phyloP scores from a whole-genome alignment of 2,329 filamentous ascomycete genomes.

The Pyricularia sp. region DNA sequence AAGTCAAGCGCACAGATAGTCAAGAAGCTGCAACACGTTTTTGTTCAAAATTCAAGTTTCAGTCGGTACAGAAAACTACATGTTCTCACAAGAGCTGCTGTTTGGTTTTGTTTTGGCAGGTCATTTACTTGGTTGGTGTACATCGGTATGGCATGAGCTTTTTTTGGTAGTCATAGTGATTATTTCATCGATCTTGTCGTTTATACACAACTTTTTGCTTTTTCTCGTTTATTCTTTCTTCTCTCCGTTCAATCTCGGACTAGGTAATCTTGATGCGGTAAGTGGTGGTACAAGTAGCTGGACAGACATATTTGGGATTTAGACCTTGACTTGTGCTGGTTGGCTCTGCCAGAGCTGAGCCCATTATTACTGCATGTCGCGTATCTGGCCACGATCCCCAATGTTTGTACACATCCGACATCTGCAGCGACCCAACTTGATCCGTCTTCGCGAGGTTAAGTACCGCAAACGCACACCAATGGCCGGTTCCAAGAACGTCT shows the following conservation, averaged over 20 bases:
- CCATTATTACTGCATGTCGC: not conserved
- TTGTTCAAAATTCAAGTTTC: not conserved
- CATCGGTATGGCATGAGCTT: not conserved
- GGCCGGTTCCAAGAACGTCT: not conserved
- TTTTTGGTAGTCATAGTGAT: not conserved
- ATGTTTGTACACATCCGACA: not conserved
- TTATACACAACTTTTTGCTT: constrained; percentile 2
- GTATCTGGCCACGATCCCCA: not conserved
- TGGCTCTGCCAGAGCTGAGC: too few species aligned
- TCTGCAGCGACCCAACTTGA: not conserved
- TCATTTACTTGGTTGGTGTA: not conserved
- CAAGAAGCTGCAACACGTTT: not conserved
- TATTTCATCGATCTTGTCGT: not conserved
- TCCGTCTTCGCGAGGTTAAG: not conserved
- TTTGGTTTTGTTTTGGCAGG: not conserved
- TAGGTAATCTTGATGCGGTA: not conserved
- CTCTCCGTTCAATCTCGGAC: not conserved
- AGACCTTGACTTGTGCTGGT: not conserved
- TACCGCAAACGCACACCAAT: not conserved
- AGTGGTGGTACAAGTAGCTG: not conserved
- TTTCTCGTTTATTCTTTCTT: not conserved
- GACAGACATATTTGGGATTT: not conserved
- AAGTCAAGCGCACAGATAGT: not conserved
- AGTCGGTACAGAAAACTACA: not conserved
- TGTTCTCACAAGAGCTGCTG: not conserved